Conservation (phyloP, 1,139 yeast species). For the Sugiyamaella pinicola region DNA sequence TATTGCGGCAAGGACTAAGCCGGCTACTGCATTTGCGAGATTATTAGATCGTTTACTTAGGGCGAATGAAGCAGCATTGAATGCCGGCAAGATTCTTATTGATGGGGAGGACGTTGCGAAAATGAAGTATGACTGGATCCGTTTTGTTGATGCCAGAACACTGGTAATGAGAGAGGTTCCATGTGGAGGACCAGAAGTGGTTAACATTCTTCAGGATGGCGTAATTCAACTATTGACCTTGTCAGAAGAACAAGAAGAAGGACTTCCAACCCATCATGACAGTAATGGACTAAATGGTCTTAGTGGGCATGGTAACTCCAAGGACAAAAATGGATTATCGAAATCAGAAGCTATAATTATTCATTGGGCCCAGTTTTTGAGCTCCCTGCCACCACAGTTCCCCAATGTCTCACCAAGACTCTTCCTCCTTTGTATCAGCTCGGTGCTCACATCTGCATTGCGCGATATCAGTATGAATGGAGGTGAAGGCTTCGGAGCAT, state of each 20-base stretch:
- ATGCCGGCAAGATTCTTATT: slow-evolving; percentile 55
- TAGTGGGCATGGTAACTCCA: slow-evolving; percentile 18
- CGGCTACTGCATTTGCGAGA: slow-evolving; percentile 60
- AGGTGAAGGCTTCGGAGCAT: slow-evolving; percentile 66
- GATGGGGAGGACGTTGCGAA: slow-evolving; percentile 51
- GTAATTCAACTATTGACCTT: slow-evolving; percentile 42
- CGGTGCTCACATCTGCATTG: slow-evolving; percentile 63
- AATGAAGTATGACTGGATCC: slow-evolving; percentile 65
- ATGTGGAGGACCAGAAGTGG: slow-evolving; percentile 49
- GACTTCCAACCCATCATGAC: slow-evolving; percentile 10
- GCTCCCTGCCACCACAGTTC: slow-evolving; percentile 52
- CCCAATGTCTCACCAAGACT: slow-evolving; percentile 56
- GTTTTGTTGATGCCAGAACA: slow-evolving; percentile 52
- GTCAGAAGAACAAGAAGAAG: slow-evolving; percentile 2
- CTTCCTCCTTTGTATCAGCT: slow-evolving; percentile 57
- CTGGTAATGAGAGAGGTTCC: slow-evolving; percentile 60
- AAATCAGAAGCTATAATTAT: slow-evolving; percentile 37
- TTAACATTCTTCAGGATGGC: slow-evolving; percentile 49
- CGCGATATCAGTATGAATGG: slow-evolving; percentile 63
- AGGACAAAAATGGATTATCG: slow-evolving; percentile 12
- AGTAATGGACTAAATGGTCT: slow-evolving; percentile 22
- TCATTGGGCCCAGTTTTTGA: slow-evolving; percentile 48
- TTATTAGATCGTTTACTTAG: slow-evolving; percentile 60
- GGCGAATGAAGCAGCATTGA: slow-evolving; percentile 61
- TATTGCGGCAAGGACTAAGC: slow-evolving; percentile 53